Evolutionary conservation across 2,329 filamentous ascomycete genomes (phyloP), one percentile per base, ranked within the genome.

Genomic region (Malbranchea cinnamomea): DNA sequence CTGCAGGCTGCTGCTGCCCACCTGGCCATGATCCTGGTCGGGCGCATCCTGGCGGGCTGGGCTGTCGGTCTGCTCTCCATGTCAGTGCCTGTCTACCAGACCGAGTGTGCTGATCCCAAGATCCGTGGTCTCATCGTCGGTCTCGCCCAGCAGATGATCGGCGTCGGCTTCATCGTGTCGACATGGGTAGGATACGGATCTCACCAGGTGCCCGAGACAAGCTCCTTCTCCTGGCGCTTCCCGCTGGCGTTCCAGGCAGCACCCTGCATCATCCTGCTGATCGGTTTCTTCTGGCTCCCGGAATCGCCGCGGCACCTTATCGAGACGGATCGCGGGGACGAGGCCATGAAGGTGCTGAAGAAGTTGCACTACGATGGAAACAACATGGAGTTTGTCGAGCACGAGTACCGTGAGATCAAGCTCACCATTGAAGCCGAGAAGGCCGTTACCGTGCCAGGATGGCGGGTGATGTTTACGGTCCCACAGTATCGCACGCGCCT

Each of bases 351-450:
- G 4, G 50, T 62, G 6, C 43, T 66, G 19, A 49, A 54, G 16
- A 45, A 52, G 1, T 48, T 68, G 10, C 68, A 72, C 29, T 63
- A 59, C 38, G 52, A 68, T 27, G 66, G 67, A 5, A 43, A 47
- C 2, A 64, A 69, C 28, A 65, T 69, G n/a, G 65, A 67, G 2
- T 71, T 62, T 46, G 67, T 78, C 25, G 50, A 69, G 10, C 52
- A 56, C 9, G 70, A 76, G 43, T 71, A 67, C 46, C 56, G 59
- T 25, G 65, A 72, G 36, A 77, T 77, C 45, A 67, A 67, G 39
- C 58, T 63, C 30, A 74, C 71, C 17, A 74, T 77, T 31, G 62
- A 68, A 3, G 67, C 71, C 1, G 68, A 74, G 43, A 65, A 64
- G 31, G 55, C 60, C 2, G 56, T 71, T 24, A 67, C 63, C 6